Evolutionary conservation across 2,329 filamentous ascomycete genomes (phyloP), one percentile per base, ranked within the genome.

Genomic region (Zymoseptoria pseudotritici): DNA sequence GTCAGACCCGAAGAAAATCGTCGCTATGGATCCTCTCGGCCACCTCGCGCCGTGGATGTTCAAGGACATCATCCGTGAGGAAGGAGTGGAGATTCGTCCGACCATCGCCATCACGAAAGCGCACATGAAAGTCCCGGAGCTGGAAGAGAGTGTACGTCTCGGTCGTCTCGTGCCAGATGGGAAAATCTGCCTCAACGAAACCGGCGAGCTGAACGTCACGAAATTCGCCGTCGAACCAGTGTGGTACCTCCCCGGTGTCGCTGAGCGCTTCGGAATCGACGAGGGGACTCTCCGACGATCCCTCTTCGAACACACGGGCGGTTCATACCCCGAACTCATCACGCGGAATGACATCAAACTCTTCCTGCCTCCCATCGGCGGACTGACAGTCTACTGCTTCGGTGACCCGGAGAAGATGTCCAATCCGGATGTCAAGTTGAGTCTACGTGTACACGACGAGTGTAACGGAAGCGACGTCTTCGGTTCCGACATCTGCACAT

Each of bases 391-490:
- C 8, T 97, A 99, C 77, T 94, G 91, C 75, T 99, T 99, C 72
- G 94, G 94, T 52, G 91, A 97, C 67, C 91, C 92, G 20, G 89
- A 90, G 57, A 96, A 94, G 72, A 94, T 97, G 85, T 90, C 91
- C 4, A 90, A 97, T 72, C 87, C 91, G 53, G 89, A 87, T 57
- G 87, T 86, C 59, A 85, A 84, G 62, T 80, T 97, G 50, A 91
- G 94, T 13, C 80, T 97, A 61, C 86, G 94, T 66, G 87, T 97
- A 53, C 94, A 90, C 73, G 87, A 89, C 70, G 86, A 89, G 79
- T 97, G 94, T 77, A 97, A 97, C 72, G 94, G 94, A 59, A 95
- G 90, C 73, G 94, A 99, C 76, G 94, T 97, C 51, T 99, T 97
- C 74, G 91, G 93, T 61, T 96, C 91, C 20, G 94, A 99, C 73